Evolutionary conservation across 176 grass and related monocot species (phyloP), one percentile per base, ranked within the genome.

Genomic region (Bolboschoenus planiculmis): DNA sequence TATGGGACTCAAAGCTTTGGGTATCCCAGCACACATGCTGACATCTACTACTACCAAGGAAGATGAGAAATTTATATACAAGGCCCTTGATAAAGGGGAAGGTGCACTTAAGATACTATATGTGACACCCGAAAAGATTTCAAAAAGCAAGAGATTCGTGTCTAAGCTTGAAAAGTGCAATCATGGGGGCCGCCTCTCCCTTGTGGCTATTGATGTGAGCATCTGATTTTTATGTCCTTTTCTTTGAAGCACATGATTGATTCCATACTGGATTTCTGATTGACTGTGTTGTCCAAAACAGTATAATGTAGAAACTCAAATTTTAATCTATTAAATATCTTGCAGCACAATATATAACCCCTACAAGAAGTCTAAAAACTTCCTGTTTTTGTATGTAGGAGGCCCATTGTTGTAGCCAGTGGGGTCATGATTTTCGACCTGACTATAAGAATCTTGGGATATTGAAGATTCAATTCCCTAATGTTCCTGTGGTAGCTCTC

Each of bases 371-470:
- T 53, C 13, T 39, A 37, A 21, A 29, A 77, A 3, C 61, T 83
- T 13, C 86, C 57, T 84, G 34, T 42, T 33, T 85, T 92, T 46
- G 88, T 85, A 74, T 88, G 80, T 86, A 97, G 92, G 92, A 94
- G 67, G 92, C 92, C 78, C 92, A 94, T 60, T 94, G 92, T 79
- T 97, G 95, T 86, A 94, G 95, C 83, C 95, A 97, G 86, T 97
- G 95, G 95, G 95, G 95, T 16, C 95, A 97, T 0, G 95, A 97
- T 88, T 97, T 97, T 85, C 92, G 92, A 46, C 95, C 95, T 64
- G 95, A 97, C 74, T 97, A 97, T 86, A 97, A 97, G 90, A 94
- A 94, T 89, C 88, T 97, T 84, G 87, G 90, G 67, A 94, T 97
- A 79, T 90, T 97, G 70, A 97, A 97, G 72, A 92, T 97, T 84